Evolutionary conservation across 306 rosid species (phyloP).

Genomic region (Cicer judaicum): DNA sequence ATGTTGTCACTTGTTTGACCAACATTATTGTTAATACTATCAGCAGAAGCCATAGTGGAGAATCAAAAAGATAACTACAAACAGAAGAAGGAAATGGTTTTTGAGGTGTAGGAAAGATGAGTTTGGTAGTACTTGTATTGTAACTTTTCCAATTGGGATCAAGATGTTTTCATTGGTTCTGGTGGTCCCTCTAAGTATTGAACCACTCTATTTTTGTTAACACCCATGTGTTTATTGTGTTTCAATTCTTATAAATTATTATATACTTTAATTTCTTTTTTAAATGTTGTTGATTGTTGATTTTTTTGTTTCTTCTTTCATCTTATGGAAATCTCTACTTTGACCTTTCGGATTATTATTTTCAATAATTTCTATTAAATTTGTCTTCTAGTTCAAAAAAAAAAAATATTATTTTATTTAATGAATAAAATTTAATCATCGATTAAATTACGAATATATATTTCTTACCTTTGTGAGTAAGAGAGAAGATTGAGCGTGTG

Average conservation of each 20-base stretch:
- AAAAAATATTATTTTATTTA: no score
- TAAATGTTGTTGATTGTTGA: background rate
- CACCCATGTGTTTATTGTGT: conserved; percentile 43
- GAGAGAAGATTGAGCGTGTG: no score
- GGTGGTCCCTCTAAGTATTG: conserved; percentile 31
- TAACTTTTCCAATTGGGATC: background rate
- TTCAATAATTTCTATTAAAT: background rate
- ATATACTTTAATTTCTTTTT: background rate
- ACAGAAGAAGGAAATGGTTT: background rate
- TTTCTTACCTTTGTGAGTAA: no score
- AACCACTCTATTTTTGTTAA: conserved; percentile 4
- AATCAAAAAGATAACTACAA: background rate
- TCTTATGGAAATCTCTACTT: conserved; percentile 2
- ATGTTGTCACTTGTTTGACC: conserved; percentile 8
- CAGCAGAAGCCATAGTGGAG: conserved; percentile 42
- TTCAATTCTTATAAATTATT: background rate
- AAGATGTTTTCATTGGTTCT: conserved; percentile 40
- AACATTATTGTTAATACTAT: background rate
- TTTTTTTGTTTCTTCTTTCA: background rate
- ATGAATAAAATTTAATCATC: no score
- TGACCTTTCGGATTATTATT: background rate
- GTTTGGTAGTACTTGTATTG: background rate
- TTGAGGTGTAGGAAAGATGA: conserved; percentile 20
- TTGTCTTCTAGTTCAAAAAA: no score
- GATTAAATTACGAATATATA: no score